phyloP scores from a whole-genome alignment of 345 rosid genomes.

The Zanthoxylum bungeanum region DNA sequence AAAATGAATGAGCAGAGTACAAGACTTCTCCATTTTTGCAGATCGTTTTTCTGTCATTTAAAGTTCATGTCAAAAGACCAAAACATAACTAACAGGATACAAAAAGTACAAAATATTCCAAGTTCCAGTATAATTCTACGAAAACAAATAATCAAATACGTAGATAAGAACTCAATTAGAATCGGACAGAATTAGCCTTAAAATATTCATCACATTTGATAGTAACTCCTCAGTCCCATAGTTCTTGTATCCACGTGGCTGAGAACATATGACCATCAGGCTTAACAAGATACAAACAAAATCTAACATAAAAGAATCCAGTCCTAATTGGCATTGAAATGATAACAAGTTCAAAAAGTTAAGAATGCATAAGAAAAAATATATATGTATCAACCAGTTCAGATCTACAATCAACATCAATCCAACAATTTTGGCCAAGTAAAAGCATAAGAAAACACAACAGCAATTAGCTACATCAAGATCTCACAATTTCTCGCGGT shows the following conservation, averaged over 20 bases:
- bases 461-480: background rate
- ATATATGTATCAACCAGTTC: background rate
- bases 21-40: slow-evolving; percentile 79
- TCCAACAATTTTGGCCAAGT: background rate
- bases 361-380: background rate
- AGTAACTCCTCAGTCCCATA: background rate
- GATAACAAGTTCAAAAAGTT: background rate
- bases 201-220: background rate
- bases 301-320: background rate
- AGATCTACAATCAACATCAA: background rate
- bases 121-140: background rate
- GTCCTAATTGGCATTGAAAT: background rate
- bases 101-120: background rate
- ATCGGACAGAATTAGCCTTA: background rate
- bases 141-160: background rate
- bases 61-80: slow-evolving; percentile 7
- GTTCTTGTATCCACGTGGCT: background rate
- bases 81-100: background rate
- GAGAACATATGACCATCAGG: background rate
- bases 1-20: slow-evolving; percentile 69
- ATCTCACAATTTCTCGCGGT: background rate
- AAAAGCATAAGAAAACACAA: background rate
- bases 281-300: background rate
- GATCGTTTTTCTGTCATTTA: slow-evolving; percentile 11
- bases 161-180: background rate